Evolutionary conservation across 2,329 filamentous ascomycete species (phyloP), one percentile per base, ranked within the genome.

Genomic region (Orbilia javanica): DNA sequence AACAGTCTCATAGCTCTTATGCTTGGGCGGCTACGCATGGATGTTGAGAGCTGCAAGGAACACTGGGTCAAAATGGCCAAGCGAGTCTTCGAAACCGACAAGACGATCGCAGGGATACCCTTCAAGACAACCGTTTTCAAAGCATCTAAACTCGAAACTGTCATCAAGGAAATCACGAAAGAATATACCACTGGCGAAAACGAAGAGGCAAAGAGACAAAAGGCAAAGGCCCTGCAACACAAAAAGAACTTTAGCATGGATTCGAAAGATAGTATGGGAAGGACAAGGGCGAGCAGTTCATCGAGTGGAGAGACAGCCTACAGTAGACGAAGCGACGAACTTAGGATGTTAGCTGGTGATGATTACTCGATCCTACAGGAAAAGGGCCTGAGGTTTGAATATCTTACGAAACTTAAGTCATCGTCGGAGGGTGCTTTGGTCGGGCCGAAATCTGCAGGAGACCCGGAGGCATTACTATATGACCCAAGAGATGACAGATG

Each of bases 31-130:
- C 85, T 99, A 81, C 91, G 95, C 57, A 89, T 99, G 80, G 94
- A 97, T 82, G 87, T 98, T 48, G 95, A 97, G 84, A 97, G 93
- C 0, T 97, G 95, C 89, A 98, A 97, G 85, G 93, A 97, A 83
- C 90, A 97, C 15, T 99, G 97, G 82, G 93, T 97, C 81, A 93
- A 93, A 82, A 91, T 98, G 89, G 98, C 95, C 42, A 90, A 92
- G 82, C 91, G 92, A 84, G 95, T 98, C 0, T 99, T 99, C 82
- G 92, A 98, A 85, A 97, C 95, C 3, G 95, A 99, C 86, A 99
- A 99, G 87, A 98, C 94, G 1, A 93, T 98, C 81, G 93, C 92
- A 39, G 95, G 95, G 13, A 97, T 99, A 75, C 95, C 96, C 0
- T 97, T 96, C 83, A 91, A 93, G 48, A 74, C 72, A n/a, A 98